A percentile compares a stretch with the other conserved stretches of the same genome.
Evolutionary conservation across 2,329 filamentous ascomycete species (phyloP).

Genomic region (Pseudogymnoascus sp.): DNA sequence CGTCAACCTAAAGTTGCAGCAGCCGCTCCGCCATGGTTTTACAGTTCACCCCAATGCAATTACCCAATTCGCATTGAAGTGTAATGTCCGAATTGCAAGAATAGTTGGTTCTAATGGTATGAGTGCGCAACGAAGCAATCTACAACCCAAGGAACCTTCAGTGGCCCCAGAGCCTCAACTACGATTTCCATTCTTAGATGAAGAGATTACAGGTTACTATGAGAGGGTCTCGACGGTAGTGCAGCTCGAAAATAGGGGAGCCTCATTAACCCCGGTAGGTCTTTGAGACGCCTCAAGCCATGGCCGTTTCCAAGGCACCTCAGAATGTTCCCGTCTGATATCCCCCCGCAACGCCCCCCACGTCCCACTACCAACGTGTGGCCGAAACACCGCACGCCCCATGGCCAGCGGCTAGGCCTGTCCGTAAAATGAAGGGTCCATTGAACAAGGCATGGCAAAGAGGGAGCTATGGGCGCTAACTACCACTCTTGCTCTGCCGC

Average conservation of each 20-base stretch:
- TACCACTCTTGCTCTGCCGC: neutral
- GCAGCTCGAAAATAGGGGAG: neutral
- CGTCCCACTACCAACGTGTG: neutral
- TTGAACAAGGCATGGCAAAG: neutral
- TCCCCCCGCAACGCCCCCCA: neutral
- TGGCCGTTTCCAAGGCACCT: neutral
- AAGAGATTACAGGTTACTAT: neutral
- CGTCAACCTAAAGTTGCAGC: neutral
- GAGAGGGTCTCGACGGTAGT: neutral
- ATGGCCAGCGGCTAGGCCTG: neutral
- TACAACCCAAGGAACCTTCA: too few relatives aligned
- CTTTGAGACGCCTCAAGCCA: neutral
- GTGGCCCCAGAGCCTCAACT: too few relatives aligned
- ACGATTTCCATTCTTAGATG: neutral
- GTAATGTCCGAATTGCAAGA: neutral
- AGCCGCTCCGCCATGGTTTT: conserved; percentile 2
- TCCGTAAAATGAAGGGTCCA: neutral
- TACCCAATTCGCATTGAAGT: neutral
- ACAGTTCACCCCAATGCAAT: neutral
- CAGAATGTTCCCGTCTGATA: conserved; percentile 1
- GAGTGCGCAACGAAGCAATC: neutral
- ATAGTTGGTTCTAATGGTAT: neutral
- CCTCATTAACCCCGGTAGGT: neutral
- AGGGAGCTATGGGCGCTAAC: conserved; percentile 7
- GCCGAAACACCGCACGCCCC: neutral